Percentiles rank a stretch among this genome's conserved stretches.
Conservation (phyloP, 352 stramenopile genomes). For the Thraustochytrium striatum region DNA sequence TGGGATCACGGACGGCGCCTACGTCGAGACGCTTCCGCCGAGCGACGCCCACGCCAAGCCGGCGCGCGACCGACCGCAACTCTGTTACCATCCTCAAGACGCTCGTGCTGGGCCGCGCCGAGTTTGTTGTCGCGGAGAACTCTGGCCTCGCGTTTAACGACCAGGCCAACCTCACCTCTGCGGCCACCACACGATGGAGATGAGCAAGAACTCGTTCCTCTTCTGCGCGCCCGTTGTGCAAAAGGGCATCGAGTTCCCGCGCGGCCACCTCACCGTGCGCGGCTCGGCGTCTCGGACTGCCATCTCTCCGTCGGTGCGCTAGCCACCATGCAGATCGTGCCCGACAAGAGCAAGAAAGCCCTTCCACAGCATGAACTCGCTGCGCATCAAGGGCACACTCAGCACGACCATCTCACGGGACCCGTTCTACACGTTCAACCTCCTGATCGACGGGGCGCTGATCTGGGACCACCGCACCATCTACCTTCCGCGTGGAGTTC, state of each 20-base stretch:
- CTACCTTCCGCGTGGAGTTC: background rate
- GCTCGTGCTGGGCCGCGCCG: background rate
- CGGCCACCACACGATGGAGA: background rate
- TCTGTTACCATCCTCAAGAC: background rate
- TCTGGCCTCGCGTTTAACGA: no score
- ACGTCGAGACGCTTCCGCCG: background rate
- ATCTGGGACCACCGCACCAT: background rate
- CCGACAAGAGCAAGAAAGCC: background rate
- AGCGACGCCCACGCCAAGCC: background rate
- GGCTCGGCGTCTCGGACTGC: background rate
- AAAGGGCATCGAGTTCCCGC: slow-evolving; percentile 17
- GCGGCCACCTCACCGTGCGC: background rate
- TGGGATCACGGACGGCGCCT: background rate
- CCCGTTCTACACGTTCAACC: background rate
- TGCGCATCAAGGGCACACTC: slow-evolving; percentile 19
- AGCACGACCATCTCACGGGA: background rate
- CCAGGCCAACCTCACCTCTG: no score
- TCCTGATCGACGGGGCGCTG: background rate
- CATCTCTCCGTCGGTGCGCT: background rate
- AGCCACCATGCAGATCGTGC: background rate
- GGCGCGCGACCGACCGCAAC: background rate
- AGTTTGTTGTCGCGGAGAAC: no score
- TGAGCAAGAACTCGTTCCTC: background rate
- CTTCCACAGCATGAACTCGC: background rate
- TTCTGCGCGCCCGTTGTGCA: background rate